phyloP scores from a whole-genome alignment of 345 rosid genomes.

The Adansonia digitata region DNA sequence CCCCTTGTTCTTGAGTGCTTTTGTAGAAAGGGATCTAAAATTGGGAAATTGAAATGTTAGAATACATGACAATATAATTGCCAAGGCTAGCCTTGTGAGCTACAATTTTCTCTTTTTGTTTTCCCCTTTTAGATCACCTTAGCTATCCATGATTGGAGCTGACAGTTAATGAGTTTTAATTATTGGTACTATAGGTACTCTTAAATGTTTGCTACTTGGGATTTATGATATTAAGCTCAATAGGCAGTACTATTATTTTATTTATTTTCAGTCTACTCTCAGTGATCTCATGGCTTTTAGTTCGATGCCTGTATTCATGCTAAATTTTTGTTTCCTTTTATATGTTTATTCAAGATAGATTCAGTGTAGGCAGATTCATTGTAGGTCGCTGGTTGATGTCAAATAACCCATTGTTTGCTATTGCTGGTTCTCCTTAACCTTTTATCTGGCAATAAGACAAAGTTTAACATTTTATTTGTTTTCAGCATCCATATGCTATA shows the following conservation, averaged over 20 bases:
- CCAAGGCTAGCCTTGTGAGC: background rate
- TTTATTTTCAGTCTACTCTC: background rate
- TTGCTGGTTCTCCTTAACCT: background rate
- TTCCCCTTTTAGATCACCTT: background rate
- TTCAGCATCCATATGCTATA: background rate
- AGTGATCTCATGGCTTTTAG: background rate
- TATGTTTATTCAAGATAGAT: too few species aligned
- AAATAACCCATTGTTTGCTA: background rate
- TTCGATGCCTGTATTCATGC: background rate
- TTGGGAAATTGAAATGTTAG: background rate
- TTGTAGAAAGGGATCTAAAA: background rate
- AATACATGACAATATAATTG: background rate
- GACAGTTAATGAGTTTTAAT: background rate
- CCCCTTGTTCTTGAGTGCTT: background rate
- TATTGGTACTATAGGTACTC: background rate
- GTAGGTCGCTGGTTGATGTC: too few species aligned
- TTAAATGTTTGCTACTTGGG: background rate
- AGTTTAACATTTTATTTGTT: background rate
- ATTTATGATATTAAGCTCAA: background rate
- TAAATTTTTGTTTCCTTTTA: background rate
- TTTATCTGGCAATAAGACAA: background rate
- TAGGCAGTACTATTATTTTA: too few species aligned
- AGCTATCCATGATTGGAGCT: background rate
- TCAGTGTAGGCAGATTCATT: too few species aligned
- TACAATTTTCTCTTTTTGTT: background rate